Conservation (phyloP, 768 basidiomycete species). For the Collybiopsis confluens region DNA sequence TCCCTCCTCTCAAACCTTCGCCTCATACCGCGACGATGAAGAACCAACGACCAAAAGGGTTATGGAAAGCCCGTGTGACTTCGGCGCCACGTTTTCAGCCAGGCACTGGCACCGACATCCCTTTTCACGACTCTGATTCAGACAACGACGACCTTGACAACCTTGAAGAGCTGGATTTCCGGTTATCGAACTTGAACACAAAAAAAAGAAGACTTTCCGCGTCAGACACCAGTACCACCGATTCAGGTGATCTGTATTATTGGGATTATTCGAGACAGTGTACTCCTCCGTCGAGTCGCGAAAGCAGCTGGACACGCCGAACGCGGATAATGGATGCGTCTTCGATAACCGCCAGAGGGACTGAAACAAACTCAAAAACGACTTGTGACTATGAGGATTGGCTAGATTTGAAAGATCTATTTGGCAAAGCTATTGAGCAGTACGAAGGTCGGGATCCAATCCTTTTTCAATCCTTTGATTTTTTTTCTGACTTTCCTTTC, state of each 20-base stretch:
- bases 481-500: no score
- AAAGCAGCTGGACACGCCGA: conserved; percentile 27
- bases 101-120: conserved; percentile 8
- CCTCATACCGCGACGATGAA: conserved; percentile 1
- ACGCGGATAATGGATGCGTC: conserved; percentile 39
- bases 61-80: conserved; percentile 42
- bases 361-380: conserved; percentile 11
- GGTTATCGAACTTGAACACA: neutral
- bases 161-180: conserved; percentile 9
- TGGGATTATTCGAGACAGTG: conserved; percentile 34
- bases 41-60: conserved; percentile 30
- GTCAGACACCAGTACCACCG: neutral
- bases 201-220: conserved; percentile 2
- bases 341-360: conserved; percentile 25
- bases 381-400: conserved; percentile 49
- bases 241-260: conserved; percentile 17
- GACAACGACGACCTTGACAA: conserved; percentile 18
- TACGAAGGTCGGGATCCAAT: conserved; percentile 50
- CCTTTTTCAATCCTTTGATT: conserved; percentile 3
- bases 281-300: conserved; percentile 20
- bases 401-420: conserved; percentile 64
- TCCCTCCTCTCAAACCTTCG: neutral
- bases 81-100: conserved; percentile 19
- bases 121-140: conserved; percentile 17
- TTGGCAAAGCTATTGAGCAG: conserved; percentile 49